phyloP scores from a whole-genome alignment of 225 moss, liverwort and hornwort genomes.

The Rhytidiadelphus loreus region DNA sequence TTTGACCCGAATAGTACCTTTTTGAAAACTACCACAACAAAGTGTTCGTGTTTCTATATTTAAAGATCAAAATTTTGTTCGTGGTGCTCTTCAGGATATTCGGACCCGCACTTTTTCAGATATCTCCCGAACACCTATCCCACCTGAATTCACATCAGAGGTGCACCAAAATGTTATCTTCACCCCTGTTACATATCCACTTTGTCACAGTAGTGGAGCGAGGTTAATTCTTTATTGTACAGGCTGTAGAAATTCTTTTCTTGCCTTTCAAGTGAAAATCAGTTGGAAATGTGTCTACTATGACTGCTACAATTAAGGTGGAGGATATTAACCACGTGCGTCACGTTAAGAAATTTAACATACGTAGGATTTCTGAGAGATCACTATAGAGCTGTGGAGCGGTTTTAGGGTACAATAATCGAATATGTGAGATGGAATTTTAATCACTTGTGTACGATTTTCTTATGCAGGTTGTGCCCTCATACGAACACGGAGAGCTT shows the following conservation, averaged over 20 bases:
- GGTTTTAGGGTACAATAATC: neutral
- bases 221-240: neutral
- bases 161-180: neutral
- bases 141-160: conserved; percentile 52
- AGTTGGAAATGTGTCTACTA: neutral
- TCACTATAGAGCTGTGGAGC: neutral
- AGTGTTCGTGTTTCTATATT: neutral
- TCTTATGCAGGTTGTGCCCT: conserved; percentile 40
- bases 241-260: neutral
- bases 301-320: neutral
- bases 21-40: neutral
- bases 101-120: conserved; percentile 55
- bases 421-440: too few relatives aligned
- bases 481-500: conserved; percentile 51
- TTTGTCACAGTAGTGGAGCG: neutral
- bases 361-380: neutral
- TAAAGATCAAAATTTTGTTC: neutral
- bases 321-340: neutral
- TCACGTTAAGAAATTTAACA: neutral
- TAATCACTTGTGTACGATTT: neutral
- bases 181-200: neutral
- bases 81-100: conserved; percentile 37
- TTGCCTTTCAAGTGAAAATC: neutral
- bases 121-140: conserved; percentile 41
- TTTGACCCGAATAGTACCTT: neutral